Conservation (phyloP, 1,284 basidiomycete species). For the Irpex rosettiformis region DNA sequence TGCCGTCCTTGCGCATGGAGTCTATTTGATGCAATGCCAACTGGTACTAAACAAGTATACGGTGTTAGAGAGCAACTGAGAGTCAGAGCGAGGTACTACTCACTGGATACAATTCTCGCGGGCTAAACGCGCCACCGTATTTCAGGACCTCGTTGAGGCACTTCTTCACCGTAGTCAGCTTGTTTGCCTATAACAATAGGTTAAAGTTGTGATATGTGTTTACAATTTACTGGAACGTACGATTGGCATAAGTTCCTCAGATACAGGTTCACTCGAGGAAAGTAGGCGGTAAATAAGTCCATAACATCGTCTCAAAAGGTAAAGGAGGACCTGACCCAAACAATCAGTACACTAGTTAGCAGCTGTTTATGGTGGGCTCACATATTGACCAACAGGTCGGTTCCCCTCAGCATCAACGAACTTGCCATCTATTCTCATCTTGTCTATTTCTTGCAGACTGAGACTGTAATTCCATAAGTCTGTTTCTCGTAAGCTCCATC, state of each 20-base stretch:
- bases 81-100: conserved; percentile 27
- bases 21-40: conserved; percentile 96
- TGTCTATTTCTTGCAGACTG: conserved; percentile 94
- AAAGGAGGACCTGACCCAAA: conserved; percentile 74
- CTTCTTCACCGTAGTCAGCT: conserved; percentile 91
- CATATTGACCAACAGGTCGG: conserved; percentile 88
- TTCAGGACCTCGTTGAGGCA: conserved; percentile 97
- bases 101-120: conserved; percentile 95
- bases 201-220: neutral
- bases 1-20: conserved; percentile 88
- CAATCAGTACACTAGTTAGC: neutral
- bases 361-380: conserved; percentile 35
- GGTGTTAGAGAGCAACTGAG: neutral
- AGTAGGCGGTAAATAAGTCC: conserved; percentile 93
- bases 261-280: conserved; percentile 98
- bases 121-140: conserved; percentile 92
- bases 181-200: conserved; percentile 68
- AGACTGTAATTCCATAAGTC: conserved; percentile 94
- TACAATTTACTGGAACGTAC: conserved; percentile 65
- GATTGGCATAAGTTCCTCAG: conserved; percentile 95
- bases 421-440: conserved; percentile 95
- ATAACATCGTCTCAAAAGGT: conserved; percentile 92
- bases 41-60: conserved; percentile 66
- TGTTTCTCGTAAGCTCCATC: conserved; percentile 97
- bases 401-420: conserved; percentile 95